These are phyloP conservation scores for Chrysopogon serrulatus DNA, from an alignment of 176 grass and related monocot species.

Conservation along the genomic window DNA sequence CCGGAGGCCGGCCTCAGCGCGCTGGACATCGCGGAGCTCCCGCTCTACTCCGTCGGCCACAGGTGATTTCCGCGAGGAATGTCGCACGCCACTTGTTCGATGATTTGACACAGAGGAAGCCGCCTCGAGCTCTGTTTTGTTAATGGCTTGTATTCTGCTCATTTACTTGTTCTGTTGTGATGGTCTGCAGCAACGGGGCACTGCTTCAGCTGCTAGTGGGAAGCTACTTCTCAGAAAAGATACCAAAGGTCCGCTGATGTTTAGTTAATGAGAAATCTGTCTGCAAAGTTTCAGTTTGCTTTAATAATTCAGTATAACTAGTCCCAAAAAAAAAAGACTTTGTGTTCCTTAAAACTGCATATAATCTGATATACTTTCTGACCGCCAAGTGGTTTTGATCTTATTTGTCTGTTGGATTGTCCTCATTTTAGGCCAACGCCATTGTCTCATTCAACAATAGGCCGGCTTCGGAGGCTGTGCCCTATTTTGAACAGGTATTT, in stretches of 20 bases:
- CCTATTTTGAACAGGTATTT: conserved; percentile 91
- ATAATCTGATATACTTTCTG: neutral
- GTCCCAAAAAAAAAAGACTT: neutral
- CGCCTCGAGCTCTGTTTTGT: neutral
- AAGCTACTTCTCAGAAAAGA: conserved; percentile 81
- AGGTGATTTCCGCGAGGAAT: conserved; percentile 31
- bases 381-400: neutral
- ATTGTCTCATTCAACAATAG: conserved; percentile 97
- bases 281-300: neutral
- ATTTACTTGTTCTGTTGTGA: neutral
- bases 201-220: conserved; percentile 90
- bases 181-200: conserved; percentile 72
- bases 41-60: conserved; percentile 81
- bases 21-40: conserved; percentile 52
- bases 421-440: conserved; percentile 72
- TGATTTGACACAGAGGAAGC: conserved; percentile 7
- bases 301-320: neutral
- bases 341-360: neutral
- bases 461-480: conserved; percentile 83
- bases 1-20: conserved; percentile 49
- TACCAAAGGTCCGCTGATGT: conserved; percentile 60
- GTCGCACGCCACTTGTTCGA: conserved; percentile 8
- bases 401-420: conserved; percentile 28
- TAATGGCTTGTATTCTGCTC: neutral
- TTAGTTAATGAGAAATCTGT: neutral